A percentile compares a stretch with the other conserved stretches of the same genome.
These are phyloP conservation scores for Coemansia umbellata DNA, from an alignment of 192 early-diverging fungal genomes.

Conservation along the genomic window DNA sequence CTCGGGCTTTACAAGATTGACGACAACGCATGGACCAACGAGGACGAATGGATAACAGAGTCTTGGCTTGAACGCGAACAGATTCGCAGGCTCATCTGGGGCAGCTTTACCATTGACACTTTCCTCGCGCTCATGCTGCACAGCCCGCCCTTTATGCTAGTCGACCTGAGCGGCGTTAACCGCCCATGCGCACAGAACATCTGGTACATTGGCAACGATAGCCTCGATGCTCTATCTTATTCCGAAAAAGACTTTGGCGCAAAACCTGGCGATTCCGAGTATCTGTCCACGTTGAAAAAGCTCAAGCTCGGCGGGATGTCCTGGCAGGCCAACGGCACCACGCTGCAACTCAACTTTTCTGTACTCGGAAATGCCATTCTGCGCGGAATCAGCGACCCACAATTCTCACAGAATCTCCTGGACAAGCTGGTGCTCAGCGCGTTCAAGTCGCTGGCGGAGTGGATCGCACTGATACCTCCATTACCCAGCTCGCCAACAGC, in stretches of 20 bases:
- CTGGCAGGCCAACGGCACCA: conserved; percentile 34
- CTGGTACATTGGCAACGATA: conserved; percentile 48
- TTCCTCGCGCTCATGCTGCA: conserved; percentile 44
- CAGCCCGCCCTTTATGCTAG: conserved; percentile 26
- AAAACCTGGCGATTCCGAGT: conserved; percentile 32
- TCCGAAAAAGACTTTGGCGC: neutral
- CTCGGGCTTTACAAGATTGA: conserved; percentile 43
- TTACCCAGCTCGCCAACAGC: conserved; percentile 13
- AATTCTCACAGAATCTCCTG: conserved; percentile 16
- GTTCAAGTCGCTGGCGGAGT: conserved; percentile 22
- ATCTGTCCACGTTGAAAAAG: conserved; percentile 22
- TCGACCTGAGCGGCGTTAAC: conserved; percentile 46
- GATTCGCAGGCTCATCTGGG: conserved; percentile 36
- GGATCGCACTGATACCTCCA: conserved; percentile 25
- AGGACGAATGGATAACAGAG: conserved; percentile 34
- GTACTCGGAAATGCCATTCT: conserved; percentile 39
- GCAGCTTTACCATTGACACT: conserved; percentile 40
- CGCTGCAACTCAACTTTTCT: conserved; percentile 43
- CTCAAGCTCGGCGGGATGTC: conserved; percentile 29
- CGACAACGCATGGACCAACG: conserved; percentile 27
- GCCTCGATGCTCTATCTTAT: conserved; percentile 16
- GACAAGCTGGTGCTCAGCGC: conserved; percentile 27
- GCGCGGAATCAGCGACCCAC: conserved; percentile 35
- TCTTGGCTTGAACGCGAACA: conserved; percentile 50
- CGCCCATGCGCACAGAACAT: conserved; percentile 40